phyloP scores from a whole-genome alignment of 2,329 filamentous ascomycete species.

The Dactylellina haptotyla region DNA sequence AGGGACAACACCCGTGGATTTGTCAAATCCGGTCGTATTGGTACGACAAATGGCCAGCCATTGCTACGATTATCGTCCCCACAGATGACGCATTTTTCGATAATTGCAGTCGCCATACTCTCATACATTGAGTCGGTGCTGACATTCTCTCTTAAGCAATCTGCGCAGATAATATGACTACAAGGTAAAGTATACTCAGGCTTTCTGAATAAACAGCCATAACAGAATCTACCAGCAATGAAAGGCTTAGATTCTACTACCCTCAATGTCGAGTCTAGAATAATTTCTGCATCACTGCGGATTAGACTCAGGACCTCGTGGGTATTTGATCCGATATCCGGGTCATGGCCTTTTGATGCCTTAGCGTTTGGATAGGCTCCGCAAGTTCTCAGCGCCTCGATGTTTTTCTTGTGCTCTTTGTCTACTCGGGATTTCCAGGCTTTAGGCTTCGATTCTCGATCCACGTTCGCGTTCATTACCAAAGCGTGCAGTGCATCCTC shows the following conservation, averaged over 20 bases:
- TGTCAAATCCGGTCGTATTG: neutral
- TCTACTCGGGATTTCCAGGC: neutral
- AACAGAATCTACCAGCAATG: neutral
- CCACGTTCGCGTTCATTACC: neutral
- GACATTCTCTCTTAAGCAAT: neutral
- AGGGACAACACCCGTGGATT: slow-evolving; percentile 12
- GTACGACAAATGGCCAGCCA: slow-evolving; percentile 10
- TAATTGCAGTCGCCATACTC: neutral
- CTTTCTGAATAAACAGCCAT: slow-evolving; percentile 1
- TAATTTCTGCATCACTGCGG: neutral
- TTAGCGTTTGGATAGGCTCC: neutral
- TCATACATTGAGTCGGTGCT: neutral
- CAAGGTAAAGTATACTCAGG: slow-evolving; percentile 20
- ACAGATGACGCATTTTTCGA: slow-evolving; percentile 10
- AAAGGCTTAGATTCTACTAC: neutral
- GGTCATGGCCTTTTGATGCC: neutral
- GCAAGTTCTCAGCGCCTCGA: neutral
- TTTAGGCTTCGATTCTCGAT: neutral
- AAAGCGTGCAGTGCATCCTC: neutral
- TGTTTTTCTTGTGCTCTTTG: neutral
- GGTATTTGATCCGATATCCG: neutral
- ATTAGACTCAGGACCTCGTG: neutral
- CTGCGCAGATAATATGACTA: slow-evolving; percentile 3
- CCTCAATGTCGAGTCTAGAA: neutral
- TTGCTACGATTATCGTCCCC: neutral